Percentiles rank a stretch among this genome's conserved stretches.
These are phyloP conservation scores for Favolaschia claudopus DNA, from an alignment of 768 basidiomycete genomes.

Conservation along the genomic window DNA sequence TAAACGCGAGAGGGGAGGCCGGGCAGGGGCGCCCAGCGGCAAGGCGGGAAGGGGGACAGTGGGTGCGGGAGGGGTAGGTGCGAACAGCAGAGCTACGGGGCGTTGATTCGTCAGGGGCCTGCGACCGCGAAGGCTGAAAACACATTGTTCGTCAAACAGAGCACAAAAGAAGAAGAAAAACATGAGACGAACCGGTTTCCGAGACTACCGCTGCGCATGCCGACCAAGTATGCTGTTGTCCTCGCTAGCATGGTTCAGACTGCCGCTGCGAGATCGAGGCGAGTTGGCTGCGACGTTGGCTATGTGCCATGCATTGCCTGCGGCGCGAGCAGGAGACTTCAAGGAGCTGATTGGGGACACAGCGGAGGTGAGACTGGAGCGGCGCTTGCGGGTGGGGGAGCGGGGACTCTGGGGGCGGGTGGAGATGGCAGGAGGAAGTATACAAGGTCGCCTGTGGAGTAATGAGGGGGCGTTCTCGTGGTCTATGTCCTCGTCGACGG, in stretches of 20 bases:
- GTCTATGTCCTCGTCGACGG: constrained; percentile 12
- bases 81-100: constrained; percentile 19
- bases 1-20: constrained; percentile 25
- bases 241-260: constrained; percentile 38
- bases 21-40: constrained; percentile 20
- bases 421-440: constrained; percentile 5
- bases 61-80: constrained; percentile 21
- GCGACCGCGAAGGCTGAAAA: constrained; percentile 11
- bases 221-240: constrained; percentile 44
- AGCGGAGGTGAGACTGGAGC: constrained; percentile 53
- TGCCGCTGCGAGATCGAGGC: constrained; percentile 47
- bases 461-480: constrained; percentile 3
- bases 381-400: constrained; percentile 50
- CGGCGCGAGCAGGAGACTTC: constrained; percentile 48
- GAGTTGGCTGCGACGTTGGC: constrained; percentile 42
- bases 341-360: constrained; percentile 43
- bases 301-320: constrained; percentile 41
- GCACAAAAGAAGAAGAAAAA: neutral
- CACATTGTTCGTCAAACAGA: neutral
- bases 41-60: constrained; percentile 19
- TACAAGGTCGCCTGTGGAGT: constrained; percentile 11
- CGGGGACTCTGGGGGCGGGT: constrained; percentile 1
- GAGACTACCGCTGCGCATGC: constrained; percentile 49
- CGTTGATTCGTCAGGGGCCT: constrained; percentile 21
- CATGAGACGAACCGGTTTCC: constrained; percentile 24